phyloP scores from a whole-genome alignment of 768 basidiomycete genomes.

The Tylopilus vinaceipallidus region DNA sequence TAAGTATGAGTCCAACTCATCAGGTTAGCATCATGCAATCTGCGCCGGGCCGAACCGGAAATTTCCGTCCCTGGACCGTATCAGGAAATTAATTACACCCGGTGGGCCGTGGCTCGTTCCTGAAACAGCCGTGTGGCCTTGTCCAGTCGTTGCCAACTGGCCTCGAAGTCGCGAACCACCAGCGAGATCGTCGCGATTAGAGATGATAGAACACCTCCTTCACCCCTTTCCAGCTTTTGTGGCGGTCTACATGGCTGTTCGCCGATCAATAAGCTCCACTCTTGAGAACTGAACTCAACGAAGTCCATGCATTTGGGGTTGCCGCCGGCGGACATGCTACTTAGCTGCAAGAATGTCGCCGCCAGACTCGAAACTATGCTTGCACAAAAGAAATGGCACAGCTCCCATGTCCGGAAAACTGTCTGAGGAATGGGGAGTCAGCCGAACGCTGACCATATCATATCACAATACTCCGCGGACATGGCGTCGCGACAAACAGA shows the following conservation, averaged over 20 bases:
- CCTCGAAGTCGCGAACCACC: slow-evolving; percentile 17
- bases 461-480: slow-evolving; percentile 27
- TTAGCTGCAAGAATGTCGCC: slow-evolving; percentile 3
- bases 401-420: slow-evolving; percentile 7
- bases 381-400: slow-evolving; percentile 1
- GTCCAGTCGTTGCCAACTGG: slow-evolving; percentile 11
- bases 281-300: slow-evolving; percentile 4
- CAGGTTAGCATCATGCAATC: slow-evolving; percentile 4
- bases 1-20: slow-evolving; percentile 28
- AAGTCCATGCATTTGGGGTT: slow-evolving; percentile 1
- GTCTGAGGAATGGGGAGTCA: slow-evolving; percentile 11
- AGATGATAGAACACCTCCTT: slow-evolving; percentile 21
- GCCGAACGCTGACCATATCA: not conserved
- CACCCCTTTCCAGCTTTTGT: slow-evolving; percentile 6
- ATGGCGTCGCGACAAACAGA: slow-evolving; percentile 7
- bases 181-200: slow-evolving; percentile 23
- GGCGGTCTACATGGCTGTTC: slow-evolving; percentile 12
- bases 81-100: slow-evolving; percentile 23
- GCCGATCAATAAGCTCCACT: slow-evolving; percentile 18
- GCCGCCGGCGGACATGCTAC: not conserved
- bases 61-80: slow-evolving; percentile 22
- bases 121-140: slow-evolving; percentile 25
- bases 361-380: slow-evolving; percentile 5
- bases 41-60: slow-evolving; percentile 30
- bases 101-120: slow-evolving; percentile 19